Evolutionary conservation across 1,284 basidiomycete genomes (phyloP).

Genomic region (Lentinula novae-zelandiae): DNA sequence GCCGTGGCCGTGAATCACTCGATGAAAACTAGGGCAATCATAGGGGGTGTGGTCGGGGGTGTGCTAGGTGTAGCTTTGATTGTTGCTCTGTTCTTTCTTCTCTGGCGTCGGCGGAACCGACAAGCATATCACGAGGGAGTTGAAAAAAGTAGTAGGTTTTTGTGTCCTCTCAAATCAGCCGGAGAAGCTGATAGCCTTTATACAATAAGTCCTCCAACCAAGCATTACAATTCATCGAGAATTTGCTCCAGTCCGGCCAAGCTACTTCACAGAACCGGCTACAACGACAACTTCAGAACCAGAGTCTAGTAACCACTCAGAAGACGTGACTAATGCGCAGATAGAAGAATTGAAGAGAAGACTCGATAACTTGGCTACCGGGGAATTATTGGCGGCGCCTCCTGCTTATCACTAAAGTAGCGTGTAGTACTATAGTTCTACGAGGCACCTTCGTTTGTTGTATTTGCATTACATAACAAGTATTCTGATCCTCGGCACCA

Average conservation of each 20-base stretch:
- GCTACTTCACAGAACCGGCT: too few species aligned
- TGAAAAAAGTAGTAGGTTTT: background rate
- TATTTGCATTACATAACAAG: too few species aligned
- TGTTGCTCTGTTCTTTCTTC: conserved; percentile 30
- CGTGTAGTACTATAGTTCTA: too few species aligned
- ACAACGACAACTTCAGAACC: too few species aligned
- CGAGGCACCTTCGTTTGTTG: too few species aligned
- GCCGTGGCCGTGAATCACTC: background rate
- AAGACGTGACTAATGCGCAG: background rate
- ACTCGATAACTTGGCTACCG: background rate
- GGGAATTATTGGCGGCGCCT: background rate
- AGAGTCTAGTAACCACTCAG: too few species aligned
- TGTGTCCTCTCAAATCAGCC: background rate
- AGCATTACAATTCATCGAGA: too few species aligned
- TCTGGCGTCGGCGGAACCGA: conserved; percentile 24
- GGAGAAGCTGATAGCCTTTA: background rate
- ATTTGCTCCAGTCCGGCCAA: too few species aligned
- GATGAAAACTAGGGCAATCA: conserved; percentile 33
- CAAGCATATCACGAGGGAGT: background rate
- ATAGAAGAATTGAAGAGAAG: background rate
- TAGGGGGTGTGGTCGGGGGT: conserved; percentile 40
- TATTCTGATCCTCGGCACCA: too few species aligned
- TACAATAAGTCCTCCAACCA: background rate
- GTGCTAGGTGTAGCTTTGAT: conserved; percentile 26
- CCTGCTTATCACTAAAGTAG: too few species aligned